These are phyloP conservation scores for Fraxinus platypoda DNA, from an alignment of 305 asterid species.

Conservation along the genomic window DNA sequence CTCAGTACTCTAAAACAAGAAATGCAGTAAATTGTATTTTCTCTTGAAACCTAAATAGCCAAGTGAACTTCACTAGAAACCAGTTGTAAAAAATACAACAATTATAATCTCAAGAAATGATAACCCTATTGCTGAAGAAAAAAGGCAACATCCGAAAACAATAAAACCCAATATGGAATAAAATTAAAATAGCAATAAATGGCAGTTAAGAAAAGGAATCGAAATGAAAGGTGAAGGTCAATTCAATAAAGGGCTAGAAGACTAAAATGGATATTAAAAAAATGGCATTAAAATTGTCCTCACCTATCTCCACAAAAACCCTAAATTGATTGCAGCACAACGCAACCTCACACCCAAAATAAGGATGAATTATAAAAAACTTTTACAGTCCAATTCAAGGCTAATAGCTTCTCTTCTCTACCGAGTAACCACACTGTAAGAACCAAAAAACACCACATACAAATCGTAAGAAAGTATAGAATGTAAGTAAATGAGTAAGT, in stretches of 20 bases:
- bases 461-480: background rate
- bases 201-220: background rate
- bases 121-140: background rate
- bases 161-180: background rate
- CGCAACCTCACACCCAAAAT: background rate
- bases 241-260: slow-evolving; percentile 26
- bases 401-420: background rate
- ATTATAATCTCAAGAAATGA: background rate
- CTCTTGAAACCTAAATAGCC: slow-evolving; percentile 25
- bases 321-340: slow-evolving; percentile 9
- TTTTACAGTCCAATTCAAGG: background rate
- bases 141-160: background rate
- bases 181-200: background rate
- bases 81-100: slow-evolving; percentile 21
- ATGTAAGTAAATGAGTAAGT: background rate
- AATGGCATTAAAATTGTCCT: slow-evolving; percentile 11
- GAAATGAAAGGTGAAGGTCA: slow-evolving; percentile 28
- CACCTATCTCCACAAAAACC: slow-evolving; percentile 10
- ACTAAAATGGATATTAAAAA: background rate
- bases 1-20: slow-evolving; percentile 16
- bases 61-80: slow-evolving; percentile 17
- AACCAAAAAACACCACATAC: background rate
- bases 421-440: background rate
- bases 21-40: slow-evolving; percentile 16
- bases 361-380: background rate